Percentiles rank a stretch among this genome's conserved stretches.
Conservation (phyloP, 164 flowering plant species). For the Litsea cubeba region DNA sequence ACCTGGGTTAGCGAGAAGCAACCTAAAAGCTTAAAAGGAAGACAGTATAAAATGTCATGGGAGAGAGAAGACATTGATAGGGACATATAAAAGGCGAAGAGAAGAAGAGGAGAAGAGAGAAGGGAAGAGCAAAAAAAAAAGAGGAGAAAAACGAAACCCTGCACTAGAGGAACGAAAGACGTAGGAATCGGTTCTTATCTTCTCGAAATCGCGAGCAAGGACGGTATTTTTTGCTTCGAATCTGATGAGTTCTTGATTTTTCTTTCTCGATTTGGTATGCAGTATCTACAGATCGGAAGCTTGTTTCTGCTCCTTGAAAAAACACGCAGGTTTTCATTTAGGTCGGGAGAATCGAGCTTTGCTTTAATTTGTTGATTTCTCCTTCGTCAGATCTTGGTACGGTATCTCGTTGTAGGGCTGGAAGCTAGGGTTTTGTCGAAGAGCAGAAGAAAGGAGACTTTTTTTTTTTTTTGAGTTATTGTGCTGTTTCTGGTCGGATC, state of each 20-base stretch:
- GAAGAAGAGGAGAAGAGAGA: not conserved
- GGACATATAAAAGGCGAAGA: not conserved
- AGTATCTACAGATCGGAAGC: slow-evolving; percentile 2
- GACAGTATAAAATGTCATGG: not conserved
- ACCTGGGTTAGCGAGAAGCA: slow-evolving; percentile 3
- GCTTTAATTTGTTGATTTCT: not conserved
- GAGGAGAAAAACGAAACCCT: slow-evolving; percentile 2
- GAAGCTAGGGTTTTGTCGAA: slow-evolving; percentile 6
- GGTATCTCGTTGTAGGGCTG: not conserved
- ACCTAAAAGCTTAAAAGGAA: not conserved
- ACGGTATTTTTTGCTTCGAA: not conserved
- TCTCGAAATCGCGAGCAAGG: not conserved
- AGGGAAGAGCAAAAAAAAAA: not conserved
- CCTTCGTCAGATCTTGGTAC: not conserved
- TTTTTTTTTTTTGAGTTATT: not conserved
- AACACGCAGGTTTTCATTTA: slow-evolving; percentile 2
- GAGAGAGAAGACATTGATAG: not conserved
- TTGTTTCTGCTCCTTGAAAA: not conserved
- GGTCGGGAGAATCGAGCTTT: slow-evolving; percentile 3
- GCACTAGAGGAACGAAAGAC: not conserved
- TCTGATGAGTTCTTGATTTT: not conserved
- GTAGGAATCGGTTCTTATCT: not conserved
- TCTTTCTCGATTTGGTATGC: not conserved
- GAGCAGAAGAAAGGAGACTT: not conserved
- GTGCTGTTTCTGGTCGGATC: not conserved